Evolutionary conservation across 139 green algal species (phyloP).

Genomic region (Picochlorum sp.): DNA sequence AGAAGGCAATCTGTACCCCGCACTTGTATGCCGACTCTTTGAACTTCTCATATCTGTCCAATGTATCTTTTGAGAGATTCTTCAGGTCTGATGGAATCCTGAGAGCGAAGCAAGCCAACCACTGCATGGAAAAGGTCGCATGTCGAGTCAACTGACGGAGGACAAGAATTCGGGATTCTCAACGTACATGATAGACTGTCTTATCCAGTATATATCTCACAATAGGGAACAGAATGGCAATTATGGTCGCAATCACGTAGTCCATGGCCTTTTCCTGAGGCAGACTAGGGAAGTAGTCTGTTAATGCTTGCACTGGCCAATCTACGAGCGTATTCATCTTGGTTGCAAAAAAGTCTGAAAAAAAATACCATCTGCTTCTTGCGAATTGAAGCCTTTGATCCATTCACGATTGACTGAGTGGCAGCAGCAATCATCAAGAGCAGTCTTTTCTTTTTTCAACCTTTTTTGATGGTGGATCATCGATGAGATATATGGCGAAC

Average conservation of each 20-base stretch:
- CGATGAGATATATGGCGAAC: no score
- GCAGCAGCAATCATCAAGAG: no score
- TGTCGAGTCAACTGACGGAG: no score
- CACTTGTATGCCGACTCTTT: conserved; percentile 34
- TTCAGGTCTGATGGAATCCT: conserved; percentile 19
- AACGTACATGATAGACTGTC: conserved; percentile 18
- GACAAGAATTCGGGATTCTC: neutral
- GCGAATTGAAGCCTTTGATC: no score
- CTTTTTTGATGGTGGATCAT: no score
- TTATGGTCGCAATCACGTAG: conserved; percentile 11
- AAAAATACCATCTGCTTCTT: no score
- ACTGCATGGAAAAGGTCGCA: neutral
- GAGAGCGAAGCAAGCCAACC: neutral
- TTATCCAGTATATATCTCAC: conserved; percentile 22
- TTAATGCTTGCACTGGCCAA: neutral
- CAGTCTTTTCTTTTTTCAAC: no score
- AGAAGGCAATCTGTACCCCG: conserved; percentile 23
- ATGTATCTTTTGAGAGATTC: neutral
- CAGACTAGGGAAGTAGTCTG: neutral
- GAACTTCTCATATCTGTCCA: conserved; percentile 9
- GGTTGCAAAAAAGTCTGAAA: no score
- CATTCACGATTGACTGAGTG: no score
- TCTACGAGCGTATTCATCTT: no score
- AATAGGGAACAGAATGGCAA: conserved; percentile 25
- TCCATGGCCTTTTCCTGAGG: conserved; percentile 5